A percentile compares a stretch with the other conserved stretches of the same genome.
phyloP scores from a whole-genome alignment of 148 eudicot genomes.

The Silene latifolia region DNA sequence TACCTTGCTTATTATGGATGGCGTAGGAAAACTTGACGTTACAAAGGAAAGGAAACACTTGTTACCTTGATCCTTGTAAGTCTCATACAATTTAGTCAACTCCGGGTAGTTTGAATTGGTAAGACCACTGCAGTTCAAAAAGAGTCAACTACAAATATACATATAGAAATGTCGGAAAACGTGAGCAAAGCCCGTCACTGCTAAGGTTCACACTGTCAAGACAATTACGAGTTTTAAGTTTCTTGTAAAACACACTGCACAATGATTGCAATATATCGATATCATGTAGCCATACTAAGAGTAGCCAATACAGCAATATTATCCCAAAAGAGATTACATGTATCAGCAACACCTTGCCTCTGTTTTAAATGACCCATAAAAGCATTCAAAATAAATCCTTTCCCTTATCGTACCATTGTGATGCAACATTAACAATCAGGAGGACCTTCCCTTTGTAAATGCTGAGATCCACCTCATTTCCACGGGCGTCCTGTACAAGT shows the following conservation, averaged over 20 bases:
- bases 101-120: constrained; percentile 82
- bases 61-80: constrained; percentile 71
- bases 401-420: constrained; percentile 43
- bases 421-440: constrained; percentile 69
- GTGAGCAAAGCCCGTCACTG: too few species aligned
- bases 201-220: too few species aligned
- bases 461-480: constrained; percentile 62
- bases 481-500: constrained; percentile 55
- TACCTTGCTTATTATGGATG: too few species aligned
- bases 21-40: neutral
- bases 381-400: neutral
- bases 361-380: neutral
- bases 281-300: too few species aligned
- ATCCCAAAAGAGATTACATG: too few species aligned
- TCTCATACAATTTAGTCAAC: constrained; percentile 55
- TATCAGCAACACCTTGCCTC: too few species aligned
- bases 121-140: constrained; percentile 49
- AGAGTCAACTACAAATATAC: neutral
- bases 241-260: too few species aligned
- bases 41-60: neutral
- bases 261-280: too few species aligned
- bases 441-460: constrained; percentile 62
- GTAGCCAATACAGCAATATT: too few species aligned
- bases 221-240: too few species aligned
- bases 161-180: neutral